Base-by-base conservation (phyloP, 805 yeast genomes). In the Starmerella apis region DNA sequence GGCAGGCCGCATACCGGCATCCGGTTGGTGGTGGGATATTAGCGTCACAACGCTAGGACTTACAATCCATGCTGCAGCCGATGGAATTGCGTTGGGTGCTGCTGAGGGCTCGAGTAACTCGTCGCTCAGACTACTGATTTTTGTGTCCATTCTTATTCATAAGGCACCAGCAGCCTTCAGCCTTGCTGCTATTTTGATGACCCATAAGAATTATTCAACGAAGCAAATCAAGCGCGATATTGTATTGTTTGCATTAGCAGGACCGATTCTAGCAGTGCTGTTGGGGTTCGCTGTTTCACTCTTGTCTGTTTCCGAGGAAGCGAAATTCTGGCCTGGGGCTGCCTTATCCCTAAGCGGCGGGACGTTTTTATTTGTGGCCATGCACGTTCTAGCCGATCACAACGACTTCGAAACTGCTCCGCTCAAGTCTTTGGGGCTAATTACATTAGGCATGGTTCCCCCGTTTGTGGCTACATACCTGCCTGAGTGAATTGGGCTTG, bases 111-210 rank as follows among this genome's bases (percentile, higher is more conserved):
- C 68, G 19, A 14, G 33, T 13, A 66, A 66, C 49, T 59, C 65
- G 8, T 63, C 69, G 6, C 63, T 73, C 32, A 71, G 66, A 51
- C 32, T 68, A 43, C 56, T 78, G 33, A 76, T 83, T 46, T 74
- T 80, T 43, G 46, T 79, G 11, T 80, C 85, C 11, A 75, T 83
- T 25, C 70, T 83, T 52, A 60, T 81, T 28, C 92, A 83, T 68
- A 83, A 83, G 63, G 68, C 83, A 4, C 92, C 92, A 0, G 81
- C 90, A 0, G 72, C 86, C 4, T 80, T 83, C 62, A 82, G 87
- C 36, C 69, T 83, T 37, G 63, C 76, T 4, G 71, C 84, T 1
- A 69, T 81, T 14, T 67, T 83, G 27, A 68, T 28, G 50, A 58
- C 30, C 43, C 57, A 20, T 55, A 64, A 23, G 67, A 28, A 39